Percentiles rank a stretch among this genome's conserved stretches.
phyloP scores from a whole-genome alignment of 2,329 filamentous ascomycete genomes.

The Elsinoe perseae region DNA sequence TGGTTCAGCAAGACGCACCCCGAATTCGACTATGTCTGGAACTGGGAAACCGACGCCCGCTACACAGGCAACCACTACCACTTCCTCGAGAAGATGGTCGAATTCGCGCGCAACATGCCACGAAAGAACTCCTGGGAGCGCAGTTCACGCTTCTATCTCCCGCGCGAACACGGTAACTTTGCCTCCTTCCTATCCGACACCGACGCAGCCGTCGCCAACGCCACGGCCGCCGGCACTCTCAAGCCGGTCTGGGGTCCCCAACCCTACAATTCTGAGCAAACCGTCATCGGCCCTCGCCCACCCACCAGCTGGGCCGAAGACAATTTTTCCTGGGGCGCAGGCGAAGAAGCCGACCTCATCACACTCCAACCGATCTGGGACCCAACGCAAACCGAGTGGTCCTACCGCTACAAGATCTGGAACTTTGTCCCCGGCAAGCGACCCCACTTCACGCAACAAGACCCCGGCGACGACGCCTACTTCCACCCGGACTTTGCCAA shows the following conservation, averaged over 20 bases:
- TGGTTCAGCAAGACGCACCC: constrained; percentile 69
- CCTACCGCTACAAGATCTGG: constrained; percentile 43
- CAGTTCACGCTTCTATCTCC: constrained; percentile 50
- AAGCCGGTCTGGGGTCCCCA: constrained; percentile 78
- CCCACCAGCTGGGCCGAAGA: constrained; percentile 69
- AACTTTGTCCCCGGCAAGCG: constrained; percentile 49
- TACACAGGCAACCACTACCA: constrained; percentile 78
- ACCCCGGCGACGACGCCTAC: constrained; percentile 52
- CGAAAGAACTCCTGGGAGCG: constrained; percentile 54
- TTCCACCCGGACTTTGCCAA: constrained; percentile 41
- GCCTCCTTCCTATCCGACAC: constrained; percentile 38
- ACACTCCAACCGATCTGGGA: constrained; percentile 89
- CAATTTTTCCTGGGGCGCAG: constrained; percentile 77
- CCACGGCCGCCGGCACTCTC: constrained; percentile 32
- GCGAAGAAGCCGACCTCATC: constrained; percentile 85
- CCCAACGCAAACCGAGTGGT: constrained; percentile 78
- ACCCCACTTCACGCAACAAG: constrained; percentile 79
- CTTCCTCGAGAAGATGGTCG: constrained; percentile 57
- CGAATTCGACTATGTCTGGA: constrained; percentile 73
- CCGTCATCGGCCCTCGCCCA: constrained; percentile 67
- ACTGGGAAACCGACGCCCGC: constrained; percentile 78
- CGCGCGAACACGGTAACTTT: constrained; percentile 45
- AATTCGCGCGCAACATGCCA: constrained; percentile 48
- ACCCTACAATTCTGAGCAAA: constrained; percentile 61
- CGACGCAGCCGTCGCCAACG: constrained; percentile 34